Evolutionary conservation across 2,329 filamentous ascomycete genomes (phyloP).

Genomic region (Iodosphaeria phyllophila): DNA sequence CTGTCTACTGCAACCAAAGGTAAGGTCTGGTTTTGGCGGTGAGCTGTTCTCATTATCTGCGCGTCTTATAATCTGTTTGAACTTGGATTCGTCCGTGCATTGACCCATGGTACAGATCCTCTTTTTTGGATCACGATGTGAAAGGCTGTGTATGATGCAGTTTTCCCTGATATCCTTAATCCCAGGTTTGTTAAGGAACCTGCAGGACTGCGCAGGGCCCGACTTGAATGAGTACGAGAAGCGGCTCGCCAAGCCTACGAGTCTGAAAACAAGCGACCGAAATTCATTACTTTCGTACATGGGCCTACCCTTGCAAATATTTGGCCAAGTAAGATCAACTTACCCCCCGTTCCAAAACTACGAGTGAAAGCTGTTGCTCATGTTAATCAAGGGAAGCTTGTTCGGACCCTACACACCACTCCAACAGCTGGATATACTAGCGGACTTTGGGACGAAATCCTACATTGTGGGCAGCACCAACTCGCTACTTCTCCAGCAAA

Average conservation of each 20-base stretch:
- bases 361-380: neutral
- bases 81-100: no score
- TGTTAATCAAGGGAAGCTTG: slow-evolving; percentile 51
- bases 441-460: slow-evolving; percentile 86
- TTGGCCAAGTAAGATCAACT: slow-evolving; percentile 67
- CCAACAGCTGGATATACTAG: slow-evolving; percentile 85
- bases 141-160: slow-evolving; percentile 93
- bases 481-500: slow-evolving; percentile 80
- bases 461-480: slow-evolving; percentile 97
- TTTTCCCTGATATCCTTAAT: slow-evolving; percentile 93
- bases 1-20: slow-evolving; percentile 85
- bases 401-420: slow-evolving; percentile 94
- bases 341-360: slow-evolving; percentile 1
- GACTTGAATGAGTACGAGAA: slow-evolving; percentile 71
- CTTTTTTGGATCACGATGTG: slow-evolving; percentile 94
- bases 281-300: slow-evolving; percentile 81
- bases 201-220: slow-evolving; percentile 95
- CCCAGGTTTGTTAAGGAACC: slow-evolving; percentile 71
- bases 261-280: slow-evolving; percentile 78
- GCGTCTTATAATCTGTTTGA: no score
- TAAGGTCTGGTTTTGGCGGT: no score
- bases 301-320: slow-evolving; percentile 86
- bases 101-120: slow-evolving; percentile 52
- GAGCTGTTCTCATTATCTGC: no score
- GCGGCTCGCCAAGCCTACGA: slow-evolving; percentile 58